Evolutionary conservation across 441 rosid genomes (phyloP), one percentile per base, ranked within the genome.

Genomic region (Adansonia gregorii): DNA sequence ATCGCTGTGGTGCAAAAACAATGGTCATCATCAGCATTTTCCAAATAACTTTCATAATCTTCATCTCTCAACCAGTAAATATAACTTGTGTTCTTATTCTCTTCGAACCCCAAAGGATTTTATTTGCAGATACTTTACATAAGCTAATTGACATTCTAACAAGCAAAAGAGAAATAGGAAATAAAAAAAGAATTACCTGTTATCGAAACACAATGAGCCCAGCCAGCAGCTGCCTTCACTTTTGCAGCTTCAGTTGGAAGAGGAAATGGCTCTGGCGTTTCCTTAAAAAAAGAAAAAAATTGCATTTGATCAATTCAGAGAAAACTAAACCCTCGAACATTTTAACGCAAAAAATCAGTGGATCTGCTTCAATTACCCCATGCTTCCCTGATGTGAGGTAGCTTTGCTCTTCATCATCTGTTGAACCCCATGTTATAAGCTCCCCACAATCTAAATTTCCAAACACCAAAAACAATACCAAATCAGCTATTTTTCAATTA

Each of bases 341-440:
- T 72, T 70, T 14, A 45, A 73, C 2, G 19, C 71, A 60, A 64
- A 61, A 43, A 49, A 68, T 15, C 31, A 78, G 73, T 67, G 51
- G 78, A 75, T 80, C 54, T 35, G 65, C 67, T 69, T 83, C 49
- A 75, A 75, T 51, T 89, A 91, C 92, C 92, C 91, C 91, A 79
- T 91, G 95, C 81, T 85, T 85, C 76, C 93, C 93, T 41, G 90
- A 87, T 67, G 95, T 83, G 73, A 85, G 75, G 46, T 85, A 91
- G 83, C 86, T 88, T 70, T 91, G 92, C 24, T 89, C 92, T 64
- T 86, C 91, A 51, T 89, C 92, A 80, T 91, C 91, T n/a, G 88
- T 70, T 15, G 92, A 88, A 11, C 93, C 95, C 93, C 92, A 91
- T 8, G 95, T 88, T 72, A 91, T 87, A 74, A 91, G 92, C 89